Conservation (phyloP, 2,329 filamentous ascomycete species). For the Rhexocercosporidium sp. region DNA sequence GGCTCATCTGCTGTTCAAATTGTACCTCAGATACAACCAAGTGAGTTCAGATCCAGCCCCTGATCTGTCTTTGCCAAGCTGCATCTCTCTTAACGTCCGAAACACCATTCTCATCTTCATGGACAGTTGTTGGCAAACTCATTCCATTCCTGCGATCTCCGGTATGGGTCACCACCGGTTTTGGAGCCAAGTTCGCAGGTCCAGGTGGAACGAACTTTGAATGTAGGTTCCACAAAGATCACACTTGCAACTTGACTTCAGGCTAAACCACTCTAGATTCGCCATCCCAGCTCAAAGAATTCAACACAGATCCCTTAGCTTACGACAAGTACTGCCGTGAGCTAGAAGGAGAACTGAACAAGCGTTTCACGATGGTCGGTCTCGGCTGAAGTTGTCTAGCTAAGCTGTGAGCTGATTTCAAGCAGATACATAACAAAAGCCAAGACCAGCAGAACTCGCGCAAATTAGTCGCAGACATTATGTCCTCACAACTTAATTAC, state of each 20-base stretch:
- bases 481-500: constrained; percentile 27
- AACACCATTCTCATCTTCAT: background rate
- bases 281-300: constrained; percentile 29
- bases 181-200: constrained; percentile 34
- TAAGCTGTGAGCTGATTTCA: background rate
- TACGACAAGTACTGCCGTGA: constrained; percentile 27
- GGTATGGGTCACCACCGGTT: constrained; percentile 54
- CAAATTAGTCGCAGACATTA: constrained; percentile 21
- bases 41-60: constrained; percentile 36
- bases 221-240: constrained; percentile 6
- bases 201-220: constrained; percentile 31
- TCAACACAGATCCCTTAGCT: constrained; percentile 32
- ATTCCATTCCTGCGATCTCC: constrained; percentile 62
- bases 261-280: constrained; percentile 16
- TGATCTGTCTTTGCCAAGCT: background rate
- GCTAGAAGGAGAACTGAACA: constrained; percentile 37
- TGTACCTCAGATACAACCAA: constrained; percentile 47
- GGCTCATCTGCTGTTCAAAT: constrained; percentile 47
- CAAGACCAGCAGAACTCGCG: constrained; percentile 29
- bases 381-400: too few species aligned
- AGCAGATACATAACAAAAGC: constrained; percentile 27
- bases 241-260: background rate
- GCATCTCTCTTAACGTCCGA: background rate
- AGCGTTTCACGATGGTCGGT: constrained; percentile 37
- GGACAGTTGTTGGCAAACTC: constrained; percentile 51